Evolutionary conservation across 2,329 filamentous ascomycete genomes (phyloP), one percentile per base, ranked within the genome.

Genomic region (Lachnellula occidentalis): DNA sequence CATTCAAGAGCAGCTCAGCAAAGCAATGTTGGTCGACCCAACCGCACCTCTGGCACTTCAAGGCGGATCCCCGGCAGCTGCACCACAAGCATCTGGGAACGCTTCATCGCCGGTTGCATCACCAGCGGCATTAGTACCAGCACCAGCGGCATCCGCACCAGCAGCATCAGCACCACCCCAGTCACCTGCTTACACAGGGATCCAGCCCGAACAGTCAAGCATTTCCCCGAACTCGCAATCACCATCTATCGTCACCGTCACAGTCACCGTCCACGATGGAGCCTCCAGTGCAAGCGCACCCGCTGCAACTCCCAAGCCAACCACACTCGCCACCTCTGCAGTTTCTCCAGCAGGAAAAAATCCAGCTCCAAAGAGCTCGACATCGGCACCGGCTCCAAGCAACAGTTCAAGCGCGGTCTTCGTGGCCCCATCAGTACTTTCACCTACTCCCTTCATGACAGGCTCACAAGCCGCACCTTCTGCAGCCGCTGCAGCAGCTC

Each of bases 241-340:
- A 43, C n/a, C 56, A 5, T 48, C 47, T 4, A 54, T 54, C 36
- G 67, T 73, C 34, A 75, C 73, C 2, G 73, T 76, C 41, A 77
- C 74, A 1, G 69, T 73, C 45, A 61, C 58, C 64, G 69, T 49
- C 9, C 53, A 53, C 12, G 41, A 43, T 41, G 37, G 15, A 19
- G 8, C 6, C 12, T 15, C 37, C 15, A 41, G 37, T 17, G 37
- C 15, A 41, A 15, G 37, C 37, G 17, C 37, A 12, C 9, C 27
- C 9, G 27, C 9, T 11, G 27, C 27, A 11, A 31, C 9, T 9
- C 9, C 27, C 27, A 8, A 31, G 27, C 9, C 27, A 31, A 31
- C 27, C 27, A 31, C 27, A 31, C 27, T 31, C 9, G 27, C 27
- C 27, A 31, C 27, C 27, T 31, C 27, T 9, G 8, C 27, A 11